phyloP scores from a whole-genome alignment of 169 alveolate genomes.

The Pseudocohnilembus persalinus region DNA sequence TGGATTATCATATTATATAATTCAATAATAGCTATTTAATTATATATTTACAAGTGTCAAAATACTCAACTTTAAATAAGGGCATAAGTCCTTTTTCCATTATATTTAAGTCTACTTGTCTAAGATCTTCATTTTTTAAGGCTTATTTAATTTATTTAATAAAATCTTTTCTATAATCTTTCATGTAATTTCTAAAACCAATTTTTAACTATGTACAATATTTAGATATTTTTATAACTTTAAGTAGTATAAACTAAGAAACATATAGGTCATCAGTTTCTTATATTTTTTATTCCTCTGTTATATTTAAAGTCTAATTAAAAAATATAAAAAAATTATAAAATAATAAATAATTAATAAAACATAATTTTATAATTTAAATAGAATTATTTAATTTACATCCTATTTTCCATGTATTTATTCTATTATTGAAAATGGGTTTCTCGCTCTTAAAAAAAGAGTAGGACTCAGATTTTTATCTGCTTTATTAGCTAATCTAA shows the following conservation, averaged over 20 bases:
- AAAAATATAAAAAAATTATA: too few species aligned
- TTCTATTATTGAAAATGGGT: background rate
- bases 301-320: too few species aligned
- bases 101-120: background rate
- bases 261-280: background rate
- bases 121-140: background rate
- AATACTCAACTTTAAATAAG: background rate
- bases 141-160: background rate
- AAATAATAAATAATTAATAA: too few species aligned
- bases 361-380: too few species aligned
- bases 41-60: too few species aligned
- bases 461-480: background rate
- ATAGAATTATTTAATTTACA: too few species aligned
- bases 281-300: background rate
- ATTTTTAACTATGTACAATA: background rate
- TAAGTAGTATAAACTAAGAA: too few species aligned
- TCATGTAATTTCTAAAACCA: background rate
- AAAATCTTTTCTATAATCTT: background rate
- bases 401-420: background rate
- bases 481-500: background rate
- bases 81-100: background rate
- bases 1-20: background rate
- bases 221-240: background rate
- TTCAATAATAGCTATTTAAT: background rate
- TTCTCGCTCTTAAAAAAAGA: background rate